Conservation (phyloP, 1,284 basidiomycete genomes). For the Ustanciosporium gigantosporum region DNA sequence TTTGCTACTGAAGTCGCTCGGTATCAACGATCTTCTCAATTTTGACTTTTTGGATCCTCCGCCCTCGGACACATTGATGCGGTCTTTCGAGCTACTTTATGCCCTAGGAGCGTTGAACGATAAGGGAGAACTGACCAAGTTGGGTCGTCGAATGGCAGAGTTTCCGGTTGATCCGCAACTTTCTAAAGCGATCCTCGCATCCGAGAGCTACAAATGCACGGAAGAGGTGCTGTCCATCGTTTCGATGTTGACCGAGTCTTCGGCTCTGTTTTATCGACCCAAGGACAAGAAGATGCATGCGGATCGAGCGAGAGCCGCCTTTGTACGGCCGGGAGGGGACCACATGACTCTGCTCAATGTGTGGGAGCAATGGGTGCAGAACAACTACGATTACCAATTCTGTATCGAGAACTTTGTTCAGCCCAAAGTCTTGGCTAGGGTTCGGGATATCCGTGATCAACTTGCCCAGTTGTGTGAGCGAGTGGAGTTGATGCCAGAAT, state of each 20-base stretch:
- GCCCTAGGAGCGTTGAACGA: constrained; percentile 95
- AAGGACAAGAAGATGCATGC: constrained; percentile 73
- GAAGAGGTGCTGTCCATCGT: constrained; percentile 97
- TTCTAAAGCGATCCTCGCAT: constrained; percentile 92
- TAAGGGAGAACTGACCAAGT: constrained; percentile 89
- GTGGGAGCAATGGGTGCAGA: constrained; percentile 98
- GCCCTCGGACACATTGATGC: constrained; percentile 96
- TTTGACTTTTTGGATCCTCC: constrained; percentile 71
- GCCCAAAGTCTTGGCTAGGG: constrained; percentile 90
- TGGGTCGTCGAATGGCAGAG: constrained; percentile 96
- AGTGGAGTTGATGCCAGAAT: constrained; percentile 86
- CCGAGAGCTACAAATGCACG: constrained; percentile 90
- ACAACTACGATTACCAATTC: constrained; percentile 73
- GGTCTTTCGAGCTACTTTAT: constrained; percentile 89
- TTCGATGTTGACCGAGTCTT: constrained; percentile 93
- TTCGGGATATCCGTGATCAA: constrained; percentile 92
- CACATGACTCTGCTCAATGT: constrained; percentile 96
- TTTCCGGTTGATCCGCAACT: constrained; percentile 99
- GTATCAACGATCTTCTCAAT: constrained; percentile 69
- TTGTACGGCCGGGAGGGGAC: constrained; percentile 87
- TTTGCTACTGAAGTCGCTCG: constrained; percentile 69
- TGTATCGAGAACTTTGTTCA: constrained; percentile 82
- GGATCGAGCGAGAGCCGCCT: constrained; percentile 94
- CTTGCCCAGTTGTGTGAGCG: constrained; percentile 92
- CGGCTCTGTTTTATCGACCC: constrained; percentile 91